phyloP scores from a whole-genome alignment of 1,139 yeast genomes.

The Debaryomyces subglobosus region DNA sequence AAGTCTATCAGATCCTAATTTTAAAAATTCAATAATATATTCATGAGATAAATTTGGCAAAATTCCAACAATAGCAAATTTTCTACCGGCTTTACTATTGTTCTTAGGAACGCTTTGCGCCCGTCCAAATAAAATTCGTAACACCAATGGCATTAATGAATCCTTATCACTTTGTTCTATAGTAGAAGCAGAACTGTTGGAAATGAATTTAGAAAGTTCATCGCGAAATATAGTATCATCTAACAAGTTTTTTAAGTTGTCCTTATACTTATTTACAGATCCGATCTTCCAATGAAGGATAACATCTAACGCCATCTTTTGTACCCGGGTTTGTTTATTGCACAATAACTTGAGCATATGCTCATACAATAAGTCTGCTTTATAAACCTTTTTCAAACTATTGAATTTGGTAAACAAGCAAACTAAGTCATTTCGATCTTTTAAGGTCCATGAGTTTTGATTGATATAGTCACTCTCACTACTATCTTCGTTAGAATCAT shows the following conservation, averaged over 20 bases:
- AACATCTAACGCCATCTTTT: conserved; percentile 72
- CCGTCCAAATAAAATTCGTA: conserved; percentile 84
- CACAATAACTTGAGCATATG: conserved; percentile 62
- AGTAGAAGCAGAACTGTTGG: conserved; percentile 49
- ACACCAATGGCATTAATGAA: conserved; percentile 67
- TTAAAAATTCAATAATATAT: conserved; percentile 60
- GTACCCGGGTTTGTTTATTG: conserved; percentile 64
- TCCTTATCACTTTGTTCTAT: conserved; percentile 65
- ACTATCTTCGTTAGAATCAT: conserved; percentile 19
- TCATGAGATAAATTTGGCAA: conserved; percentile 63
- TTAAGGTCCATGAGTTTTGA: conserved; percentile 50
- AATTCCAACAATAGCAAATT: conserved; percentile 73
- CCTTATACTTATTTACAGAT: conserved; percentile 66
- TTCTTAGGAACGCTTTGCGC: conserved; percentile 63
- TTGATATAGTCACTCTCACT: conserved; percentile 14
- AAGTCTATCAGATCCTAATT: conserved; percentile 62
- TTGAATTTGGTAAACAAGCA: conserved; percentile 67
- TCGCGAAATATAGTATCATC: conserved; percentile 88
- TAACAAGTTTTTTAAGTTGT: conserved; percentile 70
- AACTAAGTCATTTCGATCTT: conserved; percentile 65
- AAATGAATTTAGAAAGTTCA: conserved; percentile 69
- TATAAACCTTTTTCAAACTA: conserved; percentile 57
- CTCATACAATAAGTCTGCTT: conserved; percentile 55
- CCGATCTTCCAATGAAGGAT: conserved; percentile 68
- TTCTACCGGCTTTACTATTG: conserved; percentile 73